Conservation (phyloP, 257 asterid genomes). For the Nicotiana undulata region DNA sequence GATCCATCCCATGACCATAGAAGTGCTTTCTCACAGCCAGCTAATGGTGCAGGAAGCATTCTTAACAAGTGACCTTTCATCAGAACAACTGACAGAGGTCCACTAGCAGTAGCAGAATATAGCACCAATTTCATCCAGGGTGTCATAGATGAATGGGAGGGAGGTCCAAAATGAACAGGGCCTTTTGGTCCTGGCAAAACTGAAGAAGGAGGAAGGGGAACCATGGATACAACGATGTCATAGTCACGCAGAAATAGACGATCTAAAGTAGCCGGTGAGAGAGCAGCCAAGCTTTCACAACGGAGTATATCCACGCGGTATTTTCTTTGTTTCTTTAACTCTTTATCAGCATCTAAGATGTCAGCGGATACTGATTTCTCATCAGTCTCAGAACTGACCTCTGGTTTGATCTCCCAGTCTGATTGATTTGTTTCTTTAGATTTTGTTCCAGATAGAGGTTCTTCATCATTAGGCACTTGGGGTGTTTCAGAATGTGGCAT, state of each 20-base stretch:
- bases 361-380: conserved; percentile 39
- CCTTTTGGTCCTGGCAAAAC: conserved; percentile 96
- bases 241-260: conserved; percentile 94
- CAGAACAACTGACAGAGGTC: conserved; percentile 94
- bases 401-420: conserved; percentile 30
- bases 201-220: conserved; percentile 94
- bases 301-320: conserved; percentile 93
- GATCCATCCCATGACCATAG: conserved; percentile 99
- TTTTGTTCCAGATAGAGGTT: conserved; percentile 21
- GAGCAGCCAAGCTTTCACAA: conserved; percentile 97
- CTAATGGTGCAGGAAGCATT: conserved; percentile 95
- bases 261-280: conserved; percentile 83
- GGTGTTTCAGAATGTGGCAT: conserved; percentile 14
- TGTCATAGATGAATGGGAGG: conserved; percentile 92
- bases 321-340: conserved; percentile 45
- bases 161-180: conserved; percentile 99
- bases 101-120: conserved; percentile 67
- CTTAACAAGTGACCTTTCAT: conserved; percentile 95
- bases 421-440: conserved; percentile 31
- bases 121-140: conserved; percentile 97
- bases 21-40: conserved; percentile 96
- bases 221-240: conserved; percentile 91
- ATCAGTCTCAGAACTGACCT: conserved; percentile 34
- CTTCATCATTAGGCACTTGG: conserved; percentile 33
- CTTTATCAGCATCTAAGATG: conserved; percentile 38